Evolutionary conservation across 1,139 yeast genomes (phyloP), one percentile per base, ranked within the genome.

Genomic region (Hemisphaericaspora xylofermentans): DNA sequence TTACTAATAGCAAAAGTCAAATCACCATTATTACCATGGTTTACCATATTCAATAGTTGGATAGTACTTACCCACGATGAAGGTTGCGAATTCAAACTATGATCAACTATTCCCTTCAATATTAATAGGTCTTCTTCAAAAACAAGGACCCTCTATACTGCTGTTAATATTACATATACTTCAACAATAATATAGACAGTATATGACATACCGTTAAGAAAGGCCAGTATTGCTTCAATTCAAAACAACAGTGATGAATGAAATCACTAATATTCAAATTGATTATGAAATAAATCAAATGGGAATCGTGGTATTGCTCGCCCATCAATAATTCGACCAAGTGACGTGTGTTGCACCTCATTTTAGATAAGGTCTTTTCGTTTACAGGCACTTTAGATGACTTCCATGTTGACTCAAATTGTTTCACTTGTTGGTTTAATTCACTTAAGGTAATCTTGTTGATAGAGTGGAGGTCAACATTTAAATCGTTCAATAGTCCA

Each of bases 51-150:
- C 6, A 31, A 19, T 12, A 31, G 19, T 19, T 31, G 34, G 13
- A 13, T 12, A 12, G 38, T 35, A 21, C 38, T 19, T 19, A 35
- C 6, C 38, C 38, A 35, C 2, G 38, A 21, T 4, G 28, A 30
- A 15, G 33, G 8, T 12, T 14, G 14, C 2, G 38, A 19, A 14
- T 15, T 28, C 13, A 35, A 26, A 33, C 36, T 2, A 24, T 33
- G n/a, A n/a, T 25, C 28, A 13, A 26, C 18, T 4, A 36, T 12
- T 24, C 12, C 9, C 7, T 24, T 15, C 25, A 16, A 30, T 19
- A 30, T 24, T 18, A 12, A 6, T 13, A 14, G 9, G 14, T 16
- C 27, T 16, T 31, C 39, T 6, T 10, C 25, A 15, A 17, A 30
- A 13, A 36, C 14, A 14, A 25, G 22, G 4, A 36, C 12, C 18